Evolutionary conservation across 2,329 filamentous ascomycete species (phyloP).

Genomic region (Hansfordia pulvinata): DNA sequence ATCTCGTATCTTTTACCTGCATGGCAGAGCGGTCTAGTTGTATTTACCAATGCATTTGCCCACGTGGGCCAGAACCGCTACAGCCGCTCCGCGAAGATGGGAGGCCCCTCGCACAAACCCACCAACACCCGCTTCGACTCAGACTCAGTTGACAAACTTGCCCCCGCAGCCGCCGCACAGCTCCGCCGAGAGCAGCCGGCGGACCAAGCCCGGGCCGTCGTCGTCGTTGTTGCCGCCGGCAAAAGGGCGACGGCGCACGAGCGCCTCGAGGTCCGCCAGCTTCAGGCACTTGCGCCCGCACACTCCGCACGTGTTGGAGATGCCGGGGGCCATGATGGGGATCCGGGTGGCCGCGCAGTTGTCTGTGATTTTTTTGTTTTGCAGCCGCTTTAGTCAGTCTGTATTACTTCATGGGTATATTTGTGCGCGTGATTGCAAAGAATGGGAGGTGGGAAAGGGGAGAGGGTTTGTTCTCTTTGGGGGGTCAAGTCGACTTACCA

Average conservation of each 20-base stretch:
- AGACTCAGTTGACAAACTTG: conserved; percentile 24
- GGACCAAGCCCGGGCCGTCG: too few relatives aligned
- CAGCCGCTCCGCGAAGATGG: too few relatives aligned
- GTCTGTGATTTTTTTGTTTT: conserved; percentile 19
- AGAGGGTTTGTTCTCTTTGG: too few relatives aligned
- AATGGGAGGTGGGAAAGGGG: neutral
- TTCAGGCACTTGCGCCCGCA: conserved; percentile 38
- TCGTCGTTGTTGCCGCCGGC: conserved; percentile 14
- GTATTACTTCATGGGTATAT: neutral
- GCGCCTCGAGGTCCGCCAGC: conserved; percentile 22
- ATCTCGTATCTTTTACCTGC: too few relatives aligned
- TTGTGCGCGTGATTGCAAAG: neutral
- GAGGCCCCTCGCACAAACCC: too few relatives aligned
- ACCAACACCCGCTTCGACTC: too few relatives aligned
- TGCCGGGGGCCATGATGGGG: conserved; percentile 37
- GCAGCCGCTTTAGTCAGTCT: conserved; percentile 3
- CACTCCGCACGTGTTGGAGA: conserved; percentile 39
- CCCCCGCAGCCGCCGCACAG: conserved; percentile 26
- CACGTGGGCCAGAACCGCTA: too few relatives aligned
- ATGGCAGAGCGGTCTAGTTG: too few relatives aligned
- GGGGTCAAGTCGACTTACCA: conserved; percentile 9
- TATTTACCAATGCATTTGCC: too few relatives aligned
- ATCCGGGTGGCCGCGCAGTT: conserved; percentile 39
- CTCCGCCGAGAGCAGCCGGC: conserved; percentile 18
- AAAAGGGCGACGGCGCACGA: conserved; percentile 13